These are phyloP conservation scores for Fusarium bulbicola DNA, from an alignment of 2,329 filamentous ascomycete genomes.

Conservation along the genomic window DNA sequence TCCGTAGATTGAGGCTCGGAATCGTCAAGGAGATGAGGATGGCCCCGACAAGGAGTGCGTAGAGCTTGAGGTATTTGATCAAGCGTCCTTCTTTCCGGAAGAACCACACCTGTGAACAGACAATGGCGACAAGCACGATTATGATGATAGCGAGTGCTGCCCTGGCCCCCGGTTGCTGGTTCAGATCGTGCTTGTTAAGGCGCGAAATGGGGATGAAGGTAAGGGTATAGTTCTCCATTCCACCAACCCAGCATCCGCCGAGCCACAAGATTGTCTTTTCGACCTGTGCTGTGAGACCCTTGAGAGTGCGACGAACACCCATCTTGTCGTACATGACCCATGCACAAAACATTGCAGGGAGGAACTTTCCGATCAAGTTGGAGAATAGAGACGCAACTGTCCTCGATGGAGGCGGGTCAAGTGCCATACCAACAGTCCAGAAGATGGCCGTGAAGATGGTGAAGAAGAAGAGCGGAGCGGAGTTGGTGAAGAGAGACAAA, in stretches of 20 bases:
- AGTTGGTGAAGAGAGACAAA: conserved; percentile 83
- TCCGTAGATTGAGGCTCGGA: conserved; percentile 81
- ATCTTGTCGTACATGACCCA: conserved; percentile 91
- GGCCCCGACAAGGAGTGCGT: conserved; percentile 71
- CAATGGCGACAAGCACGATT: conserved; percentile 72
- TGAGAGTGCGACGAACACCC: conserved; percentile 75
- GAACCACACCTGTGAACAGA: conserved; percentile 81
- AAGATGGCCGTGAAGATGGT: conserved; percentile 84
- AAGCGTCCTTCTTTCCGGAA: conserved; percentile 88
- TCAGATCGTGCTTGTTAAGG: conserved; percentile 88
- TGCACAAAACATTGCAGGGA: conserved; percentile 87
- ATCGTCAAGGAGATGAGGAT: conserved; percentile 77
- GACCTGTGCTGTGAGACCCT: conserved; percentile 79
- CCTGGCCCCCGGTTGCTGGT: conserved; percentile 88
- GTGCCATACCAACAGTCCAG: conserved; percentile 88
- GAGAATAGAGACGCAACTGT: conserved; percentile 78
- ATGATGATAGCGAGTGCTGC: conserved; percentile 83
- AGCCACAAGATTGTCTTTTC: conserved; percentile 94
- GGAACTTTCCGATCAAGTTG: conserved; percentile 79
- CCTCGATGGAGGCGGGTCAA: conserved; percentile 79
- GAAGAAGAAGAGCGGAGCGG: conserved; percentile 84
- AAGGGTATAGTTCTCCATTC: conserved; percentile 94
- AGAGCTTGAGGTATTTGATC: conserved; percentile 79
- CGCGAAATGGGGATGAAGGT: conserved; percentile 92
- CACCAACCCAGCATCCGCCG: conserved; percentile 88